phyloP scores from a whole-genome alignment of 2,329 filamentous ascomycete species.

The Ophiocordyceps australis region DNA sequence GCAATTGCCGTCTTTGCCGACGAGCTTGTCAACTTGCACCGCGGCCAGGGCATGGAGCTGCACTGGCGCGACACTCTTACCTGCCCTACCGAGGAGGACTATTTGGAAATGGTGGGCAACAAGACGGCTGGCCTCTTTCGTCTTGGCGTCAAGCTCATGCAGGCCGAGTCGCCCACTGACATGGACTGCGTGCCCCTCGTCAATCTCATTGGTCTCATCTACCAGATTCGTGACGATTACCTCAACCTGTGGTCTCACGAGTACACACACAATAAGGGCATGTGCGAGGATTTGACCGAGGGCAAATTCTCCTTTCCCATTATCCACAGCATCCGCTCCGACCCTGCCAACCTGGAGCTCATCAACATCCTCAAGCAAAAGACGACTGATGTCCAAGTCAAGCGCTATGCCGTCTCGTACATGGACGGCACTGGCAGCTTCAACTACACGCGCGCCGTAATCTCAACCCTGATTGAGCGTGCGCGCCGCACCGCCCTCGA shows the following conservation, averaged over 20 bases:
- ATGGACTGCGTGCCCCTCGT: constrained; percentile 68
- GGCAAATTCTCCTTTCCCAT: constrained; percentile 95
- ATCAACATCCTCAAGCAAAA: constrained; percentile 89
- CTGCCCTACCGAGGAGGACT: constrained; percentile 73
- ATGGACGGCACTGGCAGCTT: constrained; percentile 88
- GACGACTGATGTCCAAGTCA: constrained; percentile 71
- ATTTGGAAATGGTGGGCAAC: constrained; percentile 86
- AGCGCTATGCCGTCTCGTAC: constrained; percentile 75
- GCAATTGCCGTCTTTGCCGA: constrained; percentile 59
- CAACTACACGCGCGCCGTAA: constrained; percentile 57
- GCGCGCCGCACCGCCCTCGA: constrained; percentile 44
- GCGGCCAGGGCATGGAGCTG: constrained; percentile 80
- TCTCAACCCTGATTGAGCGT: constrained; percentile 43
- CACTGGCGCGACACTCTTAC: constrained; percentile 78
- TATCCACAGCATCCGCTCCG: constrained; percentile 75
- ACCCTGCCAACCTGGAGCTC: constrained; percentile 58
- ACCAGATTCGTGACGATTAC: constrained; percentile 89
- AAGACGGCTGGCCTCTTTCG: constrained; percentile 82
- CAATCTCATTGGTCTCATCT: constrained; percentile 69
- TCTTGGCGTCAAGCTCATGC: constrained; percentile 74
- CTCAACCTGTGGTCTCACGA: constrained; percentile 61
- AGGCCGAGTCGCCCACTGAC: constrained; percentile 42
- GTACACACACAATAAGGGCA: constrained; percentile 78
- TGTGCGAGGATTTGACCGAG: constrained; percentile 90
- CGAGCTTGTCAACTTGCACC: constrained; percentile 68